These are phyloP conservation scores for Heliosperma pusillum DNA, from an alignment of 148 eudicot genomes.

Conservation along the genomic window DNA sequence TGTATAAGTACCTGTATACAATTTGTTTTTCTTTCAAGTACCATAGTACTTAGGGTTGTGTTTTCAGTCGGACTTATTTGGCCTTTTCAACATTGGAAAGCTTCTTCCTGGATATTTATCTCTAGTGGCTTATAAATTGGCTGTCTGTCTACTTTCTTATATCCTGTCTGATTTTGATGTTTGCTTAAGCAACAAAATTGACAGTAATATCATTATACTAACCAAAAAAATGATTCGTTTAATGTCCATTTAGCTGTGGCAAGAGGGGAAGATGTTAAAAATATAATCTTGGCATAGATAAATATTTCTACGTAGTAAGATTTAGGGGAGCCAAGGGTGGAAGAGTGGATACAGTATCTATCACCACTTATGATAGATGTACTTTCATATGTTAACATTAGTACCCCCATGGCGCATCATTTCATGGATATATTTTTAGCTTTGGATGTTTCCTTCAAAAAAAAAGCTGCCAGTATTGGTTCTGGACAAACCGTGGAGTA, in stretches of 20 bases:
- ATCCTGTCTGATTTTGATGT: neutral
- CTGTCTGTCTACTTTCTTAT: constrained; percentile 10
- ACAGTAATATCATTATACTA: neutral
- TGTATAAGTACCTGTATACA: neutral
- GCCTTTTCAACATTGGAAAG: neutral
- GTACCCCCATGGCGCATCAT: neutral
- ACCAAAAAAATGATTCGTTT: neutral
- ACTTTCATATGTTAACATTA: neutral
- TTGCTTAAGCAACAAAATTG: neutral
- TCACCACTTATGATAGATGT: neutral
- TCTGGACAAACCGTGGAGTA: neutral
- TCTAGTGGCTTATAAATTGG: neutral
- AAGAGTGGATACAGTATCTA: neutral
- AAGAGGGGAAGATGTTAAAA: neutral
- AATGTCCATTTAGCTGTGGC: neutral
- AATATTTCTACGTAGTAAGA: too few relatives aligned
- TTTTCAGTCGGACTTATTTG: neutral
- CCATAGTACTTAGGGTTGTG: neutral
- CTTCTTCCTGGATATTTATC: constrained; percentile 3
- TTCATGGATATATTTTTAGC: neutral
- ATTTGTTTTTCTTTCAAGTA: neutral
- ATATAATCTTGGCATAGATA: neutral
- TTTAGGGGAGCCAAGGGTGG: neutral
- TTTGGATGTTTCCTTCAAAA: neutral
- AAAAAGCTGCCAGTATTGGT: neutral